These are phyloP conservation scores for Aureobasidium mangrovei DNA, from an alignment of 2,329 filamentous ascomycete species.

Conservation along the genomic window DNA sequence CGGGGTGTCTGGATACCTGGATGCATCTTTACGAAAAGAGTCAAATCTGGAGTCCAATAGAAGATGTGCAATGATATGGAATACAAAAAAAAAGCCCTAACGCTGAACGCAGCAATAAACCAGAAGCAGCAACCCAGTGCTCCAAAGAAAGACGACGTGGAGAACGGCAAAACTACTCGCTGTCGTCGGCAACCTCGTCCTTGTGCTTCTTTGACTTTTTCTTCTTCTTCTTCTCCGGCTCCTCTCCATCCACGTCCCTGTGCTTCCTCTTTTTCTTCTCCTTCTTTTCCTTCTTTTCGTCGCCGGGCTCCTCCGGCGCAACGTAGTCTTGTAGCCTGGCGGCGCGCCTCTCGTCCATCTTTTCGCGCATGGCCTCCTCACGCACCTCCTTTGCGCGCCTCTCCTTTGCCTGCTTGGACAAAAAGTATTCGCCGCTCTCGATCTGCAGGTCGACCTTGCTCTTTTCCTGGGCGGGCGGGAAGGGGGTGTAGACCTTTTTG, in stretches of 20 bases:
- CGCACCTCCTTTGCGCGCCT: conserved; percentile 69
- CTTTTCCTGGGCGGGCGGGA: conserved; percentile 94
- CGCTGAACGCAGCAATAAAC: conserved; percentile 12
- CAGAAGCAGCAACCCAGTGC: background rate
- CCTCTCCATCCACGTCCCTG: conserved; percentile 28
- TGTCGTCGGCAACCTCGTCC: conserved; percentile 8
- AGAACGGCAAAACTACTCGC: background rate
- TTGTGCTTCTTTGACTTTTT: conserved; percentile 13
- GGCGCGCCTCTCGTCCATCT: conserved; percentile 80
- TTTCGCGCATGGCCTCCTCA: conserved; percentile 74
- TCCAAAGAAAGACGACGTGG: background rate
- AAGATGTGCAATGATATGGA: too few relatives aligned
- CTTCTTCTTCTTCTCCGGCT: conserved; percentile 11
- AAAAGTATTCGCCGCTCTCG: conserved; percentile 93
- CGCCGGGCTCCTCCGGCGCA: conserved; percentile 67
- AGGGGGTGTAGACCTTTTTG: conserved; percentile 93
- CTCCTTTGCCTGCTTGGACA: conserved; percentile 88
- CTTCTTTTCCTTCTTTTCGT: conserved; percentile 37
- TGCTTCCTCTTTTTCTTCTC: conserved; percentile 34
- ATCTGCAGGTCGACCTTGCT: conserved; percentile 98
- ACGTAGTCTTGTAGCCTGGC: conserved; percentile 81
- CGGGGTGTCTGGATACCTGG: too few relatives aligned
- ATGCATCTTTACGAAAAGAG: too few relatives aligned
- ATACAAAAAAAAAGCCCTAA: background rate
- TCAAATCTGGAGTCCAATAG: too few relatives aligned